Base-by-base conservation (phyloP, 441 rosid species). In the Aleurites moluccanus region DNA sequence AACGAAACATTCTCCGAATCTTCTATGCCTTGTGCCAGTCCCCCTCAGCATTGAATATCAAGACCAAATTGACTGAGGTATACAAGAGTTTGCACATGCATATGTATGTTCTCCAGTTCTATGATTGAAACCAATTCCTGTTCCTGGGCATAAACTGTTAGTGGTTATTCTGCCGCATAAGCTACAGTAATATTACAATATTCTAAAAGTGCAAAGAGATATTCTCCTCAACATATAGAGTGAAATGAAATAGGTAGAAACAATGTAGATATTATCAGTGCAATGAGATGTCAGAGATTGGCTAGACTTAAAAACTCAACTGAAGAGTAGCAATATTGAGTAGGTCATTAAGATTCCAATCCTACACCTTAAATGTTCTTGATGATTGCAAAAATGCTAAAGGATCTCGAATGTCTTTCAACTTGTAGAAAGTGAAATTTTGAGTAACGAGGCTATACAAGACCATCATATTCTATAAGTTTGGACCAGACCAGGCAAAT, bases 11-110 rank as follows among this genome's bases (percentile, higher is more conserved):
- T 80, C 88, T 89, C 38, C 84, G 72, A 53, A 83, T 82, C 75
- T 89, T 89, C 82, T 74, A 69, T 55, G 89, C 89, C 38, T 67
- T 89, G 69, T 89, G 93, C 72, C 88, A 78, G 57, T 89, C 89
- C 28, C 84, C 89, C 40, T 79, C 85, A n/a, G 88, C 85, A 33
- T 66, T 82, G 74, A 64, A 55, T 64, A 77, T 86, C 74, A 86
- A 85, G 82, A 57, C 75, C 68, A 86, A 75, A 76, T 75, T 89
- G 82, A 72, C 42, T 61, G 85, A 89, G 93, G 93, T 89, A 86
- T 63, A 25, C 47, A 56, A 59, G 30, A 63, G 67, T 47, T 56
- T 33, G 6, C 74, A 68, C 44, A 25, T 66, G 56, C 49, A 6
- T 52, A 23, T 69, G 44, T 42, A 42, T 76, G 11, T 65, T 62